These are phyloP conservation scores for Tetraselmis chui DNA, from an alignment of 139 green algal species.

Conservation along the genomic window DNA sequence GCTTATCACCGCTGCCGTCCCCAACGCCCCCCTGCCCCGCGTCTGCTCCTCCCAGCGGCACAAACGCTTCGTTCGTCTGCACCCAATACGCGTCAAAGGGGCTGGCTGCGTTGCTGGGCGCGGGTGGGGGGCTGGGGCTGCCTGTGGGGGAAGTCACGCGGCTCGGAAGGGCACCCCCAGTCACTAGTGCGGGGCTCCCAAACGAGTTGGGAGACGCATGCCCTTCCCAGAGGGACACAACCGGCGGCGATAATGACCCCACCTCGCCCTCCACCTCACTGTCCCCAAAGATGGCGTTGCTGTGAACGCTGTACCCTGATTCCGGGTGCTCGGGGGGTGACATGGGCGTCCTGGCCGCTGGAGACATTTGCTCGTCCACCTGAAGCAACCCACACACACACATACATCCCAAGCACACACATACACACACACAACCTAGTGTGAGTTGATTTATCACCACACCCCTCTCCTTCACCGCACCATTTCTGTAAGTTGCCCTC, in stretches of 20 bases:
- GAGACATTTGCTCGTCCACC: too few species aligned
- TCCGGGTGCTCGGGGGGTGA: not conserved
- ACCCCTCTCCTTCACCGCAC: too few species aligned
- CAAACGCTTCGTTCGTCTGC: not conserved
- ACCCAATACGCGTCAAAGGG: not conserved
- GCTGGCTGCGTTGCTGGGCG: not conserved
- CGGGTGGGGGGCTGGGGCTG: not conserved
- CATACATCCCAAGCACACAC: too few species aligned
- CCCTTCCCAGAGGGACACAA: too few species aligned
- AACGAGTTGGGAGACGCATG: too few species aligned
- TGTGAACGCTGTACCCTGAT: not conserved
- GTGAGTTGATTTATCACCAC: too few species aligned
- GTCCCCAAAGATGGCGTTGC: not conserved
- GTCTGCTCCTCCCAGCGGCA: not conserved
- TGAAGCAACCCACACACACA: too few species aligned
- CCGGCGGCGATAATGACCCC: too few species aligned
- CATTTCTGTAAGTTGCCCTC: too few species aligned
- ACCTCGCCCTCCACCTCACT: not conserved
- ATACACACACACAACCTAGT: too few species aligned
- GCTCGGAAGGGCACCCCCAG: not conserved
- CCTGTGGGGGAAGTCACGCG: not conserved
- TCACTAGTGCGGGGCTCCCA: not conserved
- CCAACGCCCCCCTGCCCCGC: not conserved
- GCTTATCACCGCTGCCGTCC: not conserved
- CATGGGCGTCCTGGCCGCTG: too few species aligned